A percentile compares a stretch with the other conserved stretches of the same genome.
Evolutionary conservation across 495 filamentous ascomycete genomes (phyloP).

Genomic region (Penicillium parvum): DNA sequence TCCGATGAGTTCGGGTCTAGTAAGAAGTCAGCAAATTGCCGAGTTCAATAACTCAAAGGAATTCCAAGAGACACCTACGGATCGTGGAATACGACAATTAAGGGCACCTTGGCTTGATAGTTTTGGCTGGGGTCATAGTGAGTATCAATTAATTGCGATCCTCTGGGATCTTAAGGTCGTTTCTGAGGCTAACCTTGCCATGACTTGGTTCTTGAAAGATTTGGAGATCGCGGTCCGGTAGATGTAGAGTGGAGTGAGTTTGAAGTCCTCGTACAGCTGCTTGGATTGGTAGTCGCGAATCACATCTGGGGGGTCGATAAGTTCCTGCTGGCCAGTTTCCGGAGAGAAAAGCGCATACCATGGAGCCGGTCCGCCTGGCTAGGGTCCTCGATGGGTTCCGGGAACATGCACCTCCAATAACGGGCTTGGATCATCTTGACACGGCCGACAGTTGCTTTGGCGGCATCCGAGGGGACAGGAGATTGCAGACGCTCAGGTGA

Average conservation of each 20-base stretch:
- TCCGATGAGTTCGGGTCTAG: conserved; percentile 66
- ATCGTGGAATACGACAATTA: conserved; percentile 79
- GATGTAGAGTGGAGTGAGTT: conserved; percentile 72
- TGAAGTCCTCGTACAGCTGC: conserved; percentile 61
- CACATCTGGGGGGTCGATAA: conserved; percentile 48
- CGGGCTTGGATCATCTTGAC: conserved; percentile 54
- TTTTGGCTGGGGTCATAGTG: conserved; percentile 39
- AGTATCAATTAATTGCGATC: not conserved
- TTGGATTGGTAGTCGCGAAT: conserved; percentile 69
- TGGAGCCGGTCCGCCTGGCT: conserved; percentile 50
- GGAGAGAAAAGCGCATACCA: conserved; percentile 28
- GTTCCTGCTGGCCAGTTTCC: not conserved
- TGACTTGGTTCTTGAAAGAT: conserved; percentile 83
- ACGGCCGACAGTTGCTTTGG: conserved; percentile 44
- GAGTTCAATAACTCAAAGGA: not conserved
- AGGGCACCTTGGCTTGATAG: conserved; percentile 47
- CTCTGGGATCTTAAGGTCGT: not conserved
- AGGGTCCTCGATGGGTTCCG: conserved; percentile 32
- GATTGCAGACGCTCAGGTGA: conserved; percentile 70
- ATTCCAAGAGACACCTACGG: conserved; percentile 50
- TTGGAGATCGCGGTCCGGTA: conserved; percentile 64
- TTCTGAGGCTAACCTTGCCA: conserved; percentile 60
- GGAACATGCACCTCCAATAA: conserved; percentile 58
- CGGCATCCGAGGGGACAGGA: conserved; percentile 38
- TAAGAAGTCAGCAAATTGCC: conserved; percentile 1